These are phyloP conservation scores for Rosellinia necatrix DNA, from an alignment of 2,329 filamentous ascomycete genomes.

Conservation along the genomic window DNA sequence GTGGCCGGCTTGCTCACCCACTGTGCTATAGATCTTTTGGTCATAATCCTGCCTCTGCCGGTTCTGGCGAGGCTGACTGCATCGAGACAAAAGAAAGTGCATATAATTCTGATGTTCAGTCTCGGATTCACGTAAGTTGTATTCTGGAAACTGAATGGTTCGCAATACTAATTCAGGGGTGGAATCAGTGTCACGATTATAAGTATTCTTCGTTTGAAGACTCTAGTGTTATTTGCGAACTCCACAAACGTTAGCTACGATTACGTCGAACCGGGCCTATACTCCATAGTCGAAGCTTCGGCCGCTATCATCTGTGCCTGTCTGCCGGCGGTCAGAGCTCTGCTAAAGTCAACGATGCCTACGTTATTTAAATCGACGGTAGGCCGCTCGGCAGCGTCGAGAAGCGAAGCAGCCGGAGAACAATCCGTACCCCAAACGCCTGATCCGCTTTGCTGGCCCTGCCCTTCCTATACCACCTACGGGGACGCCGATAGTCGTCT, in stretches of 20 bases:
- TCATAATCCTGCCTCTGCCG: slow-evolving; percentile 41
- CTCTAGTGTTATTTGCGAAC: slow-evolving; percentile 13
- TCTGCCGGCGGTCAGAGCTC: slow-evolving; percentile 41
- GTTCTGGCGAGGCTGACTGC: slow-evolving; percentile 37
- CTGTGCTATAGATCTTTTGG: slow-evolving; percentile 30
- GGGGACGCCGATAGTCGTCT: background rate
- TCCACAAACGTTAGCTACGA: slow-evolving; percentile 35
- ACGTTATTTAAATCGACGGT: slow-evolving; percentile 30
- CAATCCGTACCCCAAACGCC: slow-evolving; percentile 9
- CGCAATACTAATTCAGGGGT: background rate
- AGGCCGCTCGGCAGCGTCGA: background rate
- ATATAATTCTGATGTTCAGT: slow-evolving; percentile 44
- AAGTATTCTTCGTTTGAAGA: slow-evolving; percentile 2
- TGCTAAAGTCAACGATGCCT: slow-evolving; percentile 37
- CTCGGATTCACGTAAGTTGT: slow-evolving; percentile 41
- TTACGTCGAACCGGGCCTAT: slow-evolving; percentile 39
- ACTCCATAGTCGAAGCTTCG: slow-evolving; percentile 43
- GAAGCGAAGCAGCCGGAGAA: background rate
- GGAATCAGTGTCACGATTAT: slow-evolving; percentile 21
- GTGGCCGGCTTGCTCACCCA: background rate
- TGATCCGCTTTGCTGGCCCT: slow-evolving; percentile 4
- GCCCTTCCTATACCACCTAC: background rate
- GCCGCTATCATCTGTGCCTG: slow-evolving; percentile 42
- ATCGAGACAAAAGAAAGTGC: slow-evolving; percentile 40
- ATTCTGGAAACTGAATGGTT: background rate